Conservation (phyloP, 805 yeast species). For the Suhomyces pyralidae region DNA sequence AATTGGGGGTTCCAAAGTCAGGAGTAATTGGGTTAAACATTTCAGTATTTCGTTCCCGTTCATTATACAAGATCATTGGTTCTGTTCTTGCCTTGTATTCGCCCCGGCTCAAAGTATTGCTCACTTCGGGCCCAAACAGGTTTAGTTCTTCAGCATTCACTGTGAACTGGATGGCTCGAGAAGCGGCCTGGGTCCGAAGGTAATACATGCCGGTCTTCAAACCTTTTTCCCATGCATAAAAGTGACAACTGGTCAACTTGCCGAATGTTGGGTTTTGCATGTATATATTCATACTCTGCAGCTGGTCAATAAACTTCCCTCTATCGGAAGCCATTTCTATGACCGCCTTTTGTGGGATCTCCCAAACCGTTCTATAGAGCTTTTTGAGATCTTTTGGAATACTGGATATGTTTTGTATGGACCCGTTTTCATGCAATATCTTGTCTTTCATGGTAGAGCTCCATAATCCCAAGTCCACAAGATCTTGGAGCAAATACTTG, state of each 20-base stretch:
- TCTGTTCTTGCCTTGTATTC: not conserved
- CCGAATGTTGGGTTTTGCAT: constrained; percentile 92
- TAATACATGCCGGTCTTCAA: constrained; percentile 98
- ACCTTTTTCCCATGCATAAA: constrained; percentile 98
- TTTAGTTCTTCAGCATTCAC: constrained; percentile 36
- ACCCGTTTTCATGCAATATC: constrained; percentile 56
- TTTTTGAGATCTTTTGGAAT: constrained; percentile 54
- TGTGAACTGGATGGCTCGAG: constrained; percentile 89
- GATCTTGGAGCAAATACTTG: constrained; percentile 55
- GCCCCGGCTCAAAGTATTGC: not conserved
- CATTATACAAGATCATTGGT: not conserved
- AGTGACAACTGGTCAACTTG: constrained; percentile 95
- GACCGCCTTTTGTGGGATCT: constrained; percentile 54
- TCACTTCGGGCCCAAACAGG: not conserved
- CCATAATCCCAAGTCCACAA: constrained; percentile 59
- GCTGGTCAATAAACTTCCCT: constrained; percentile 82
- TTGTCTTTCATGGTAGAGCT: constrained; percentile 54
- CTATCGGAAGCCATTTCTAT: constrained; percentile 47
- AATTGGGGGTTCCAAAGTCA: not conserved
- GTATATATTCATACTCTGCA: constrained; percentile 89
- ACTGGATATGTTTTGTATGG: constrained; percentile 53
- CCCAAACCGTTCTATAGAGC: constrained; percentile 61
- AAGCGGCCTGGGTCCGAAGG: constrained; percentile 78
- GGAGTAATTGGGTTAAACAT: not conserved
- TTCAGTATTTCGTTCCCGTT: not conserved